phyloP scores from a whole-genome alignment of 1,139 yeast genomes.

The Geotrichum fermentans region DNA sequence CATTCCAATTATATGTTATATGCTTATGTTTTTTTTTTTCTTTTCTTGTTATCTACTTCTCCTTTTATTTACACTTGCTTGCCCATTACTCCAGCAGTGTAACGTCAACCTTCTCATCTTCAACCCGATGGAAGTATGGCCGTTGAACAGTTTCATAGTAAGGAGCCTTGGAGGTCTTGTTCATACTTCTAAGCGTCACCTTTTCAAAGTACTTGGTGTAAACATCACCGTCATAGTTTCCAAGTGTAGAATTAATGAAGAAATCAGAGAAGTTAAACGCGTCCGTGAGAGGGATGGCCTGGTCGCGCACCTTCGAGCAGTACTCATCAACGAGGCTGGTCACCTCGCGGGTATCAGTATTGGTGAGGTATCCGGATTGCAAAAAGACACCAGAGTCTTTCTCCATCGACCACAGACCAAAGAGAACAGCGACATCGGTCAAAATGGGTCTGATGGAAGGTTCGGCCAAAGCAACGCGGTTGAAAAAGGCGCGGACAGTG shows the following conservation, averaged over 20 bases:
- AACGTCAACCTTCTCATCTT: constrained; percentile 25
- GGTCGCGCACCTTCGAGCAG: constrained; percentile 48
- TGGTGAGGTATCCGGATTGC: constrained; percentile 51
- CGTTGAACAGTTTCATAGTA: constrained; percentile 39
- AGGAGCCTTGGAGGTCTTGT: constrained; percentile 34
- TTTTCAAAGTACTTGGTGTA: constrained; percentile 63
- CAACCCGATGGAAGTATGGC: constrained; percentile 38
- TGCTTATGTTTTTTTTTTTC: too few species aligned
- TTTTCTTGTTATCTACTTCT: too few species aligned
- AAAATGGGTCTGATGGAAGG: constrained; percentile 40
- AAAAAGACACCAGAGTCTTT: constrained; percentile 72
- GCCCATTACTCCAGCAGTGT: constrained; percentile 7
- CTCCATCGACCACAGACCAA: constrained; percentile 69
- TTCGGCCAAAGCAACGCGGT: constrained; percentile 26
- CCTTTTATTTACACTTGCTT: too few species aligned
- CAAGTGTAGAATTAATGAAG: constrained; percentile 80
- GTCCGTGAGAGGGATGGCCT: constrained; percentile 81
- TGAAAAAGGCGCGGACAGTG: constrained; percentile 33
- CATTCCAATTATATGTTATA: too few species aligned
- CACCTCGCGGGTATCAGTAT: constrained; percentile 36
- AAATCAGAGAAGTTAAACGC: constrained; percentile 82
- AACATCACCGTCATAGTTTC: constrained; percentile 78
- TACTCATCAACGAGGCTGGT: constrained; percentile 37
- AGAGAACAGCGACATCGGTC: constrained; percentile 50
- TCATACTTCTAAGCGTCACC: constrained; percentile 37